Evolutionary conservation across 306 rosid genomes (phyloP).

Genomic region (Cucurbita maxima): DNA sequence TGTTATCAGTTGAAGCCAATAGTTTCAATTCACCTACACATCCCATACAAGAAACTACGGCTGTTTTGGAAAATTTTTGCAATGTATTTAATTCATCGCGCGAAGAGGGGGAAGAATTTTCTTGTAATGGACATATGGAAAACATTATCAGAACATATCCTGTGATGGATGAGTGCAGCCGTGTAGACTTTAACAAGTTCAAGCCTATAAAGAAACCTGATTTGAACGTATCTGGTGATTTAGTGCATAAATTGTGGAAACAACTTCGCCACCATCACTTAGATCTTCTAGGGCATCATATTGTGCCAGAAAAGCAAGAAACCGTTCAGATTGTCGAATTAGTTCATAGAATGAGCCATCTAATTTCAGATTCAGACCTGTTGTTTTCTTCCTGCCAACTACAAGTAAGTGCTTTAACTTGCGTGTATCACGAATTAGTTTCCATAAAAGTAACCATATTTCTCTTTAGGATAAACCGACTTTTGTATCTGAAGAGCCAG

Average conservation of each 20-base stretch:
- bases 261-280: slow-evolving; percentile 27
- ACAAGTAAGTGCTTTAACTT: slow-evolving; percentile 29
- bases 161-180: slow-evolving; percentile 48
- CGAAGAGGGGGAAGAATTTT: slow-evolving; percentile 23
- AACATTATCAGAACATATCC: slow-evolving; percentile 16
- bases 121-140: slow-evolving; percentile 26
- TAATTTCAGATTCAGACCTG: slow-evolving; percentile 59
- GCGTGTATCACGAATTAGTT: neutral
- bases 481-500: slow-evolving; percentile 30
- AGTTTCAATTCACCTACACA: slow-evolving; percentile 4
- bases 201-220: slow-evolving; percentile 21
- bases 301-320: slow-evolving; percentile 27
- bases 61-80: slow-evolving; percentile 16
- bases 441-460: slow-evolving; percentile 11
- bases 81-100: slow-evolving; percentile 25
- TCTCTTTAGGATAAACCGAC: slow-evolving; percentile 38
- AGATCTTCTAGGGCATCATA: slow-evolving; percentile 44
- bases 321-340: slow-evolving; percentile 35
- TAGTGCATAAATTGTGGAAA: slow-evolving; percentile 49
- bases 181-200: slow-evolving; percentile 23
- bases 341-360: slow-evolving; percentile 42
- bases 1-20: slow-evolving; percentile 16
- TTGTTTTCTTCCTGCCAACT: slow-evolving; percentile 33
- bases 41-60: slow-evolving; percentile 10
- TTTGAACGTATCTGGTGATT: slow-evolving; percentile 16